phyloP scores from a whole-genome alignment of 345 rosid species.

The Lenwebbia sp. region DNA sequence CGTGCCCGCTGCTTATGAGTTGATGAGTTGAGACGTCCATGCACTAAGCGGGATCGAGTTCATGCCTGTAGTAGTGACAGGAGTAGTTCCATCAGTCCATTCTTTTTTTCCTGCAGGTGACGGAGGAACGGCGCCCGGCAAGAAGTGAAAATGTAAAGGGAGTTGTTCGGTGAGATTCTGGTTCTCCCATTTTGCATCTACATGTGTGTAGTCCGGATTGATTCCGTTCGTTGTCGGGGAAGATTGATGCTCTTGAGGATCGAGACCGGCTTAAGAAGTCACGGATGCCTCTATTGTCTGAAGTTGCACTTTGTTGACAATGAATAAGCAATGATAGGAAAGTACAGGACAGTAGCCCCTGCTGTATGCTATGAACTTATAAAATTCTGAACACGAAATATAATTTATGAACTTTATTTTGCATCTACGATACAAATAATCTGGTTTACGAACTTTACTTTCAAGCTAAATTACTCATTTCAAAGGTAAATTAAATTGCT shows the following conservation, averaged over 20 bases:
- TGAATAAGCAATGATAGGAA: too few species aligned
- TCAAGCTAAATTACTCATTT: not conserved
- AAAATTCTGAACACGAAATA: not conserved
- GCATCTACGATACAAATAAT: not conserved
- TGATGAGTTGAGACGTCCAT: not conserved
- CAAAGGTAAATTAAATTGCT: not conserved
- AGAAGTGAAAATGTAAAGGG: not conserved
- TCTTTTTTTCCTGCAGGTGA: not conserved
- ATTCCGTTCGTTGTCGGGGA: not conserved
- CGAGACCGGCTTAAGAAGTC: not conserved
- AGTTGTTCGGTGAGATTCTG: not conserved
- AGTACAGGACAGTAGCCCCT: too few species aligned
- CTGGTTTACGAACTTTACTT: not conserved
- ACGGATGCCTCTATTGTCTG: not conserved
- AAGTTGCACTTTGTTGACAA: not conserved
- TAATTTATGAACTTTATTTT: not conserved
- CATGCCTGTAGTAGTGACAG: not conserved
- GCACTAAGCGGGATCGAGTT: not conserved
- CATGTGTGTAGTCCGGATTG: not conserved
- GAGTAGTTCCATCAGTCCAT: not conserved
- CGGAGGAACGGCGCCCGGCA: not conserved
- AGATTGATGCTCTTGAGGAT: not conserved
- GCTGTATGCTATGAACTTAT: too few species aligned
- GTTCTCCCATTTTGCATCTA: not conserved
- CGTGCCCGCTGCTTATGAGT: constrained; percentile 73